Conservation (phyloP, 352 stramenopile species). For the Thalassiosira delicatula region DNA sequence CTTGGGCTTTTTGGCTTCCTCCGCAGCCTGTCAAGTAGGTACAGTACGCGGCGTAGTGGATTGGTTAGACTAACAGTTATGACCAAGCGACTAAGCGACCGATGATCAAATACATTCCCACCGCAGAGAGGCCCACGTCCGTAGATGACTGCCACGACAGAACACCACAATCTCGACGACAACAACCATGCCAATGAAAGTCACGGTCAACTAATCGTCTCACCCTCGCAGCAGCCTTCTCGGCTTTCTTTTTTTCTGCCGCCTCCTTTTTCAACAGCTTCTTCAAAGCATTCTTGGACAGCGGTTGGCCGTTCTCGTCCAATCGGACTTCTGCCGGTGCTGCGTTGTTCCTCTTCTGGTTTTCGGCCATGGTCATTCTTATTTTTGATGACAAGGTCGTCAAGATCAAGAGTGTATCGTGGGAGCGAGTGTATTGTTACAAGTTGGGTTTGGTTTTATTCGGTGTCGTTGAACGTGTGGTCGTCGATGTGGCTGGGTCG, state of each 20-base stretch:
- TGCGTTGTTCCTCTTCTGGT: no score
- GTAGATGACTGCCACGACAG: no score
- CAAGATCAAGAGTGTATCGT: no score
- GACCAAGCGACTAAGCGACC: neutral
- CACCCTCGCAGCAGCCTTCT: slow-evolving; percentile 86
- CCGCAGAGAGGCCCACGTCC: no score
- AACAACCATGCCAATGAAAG: slow-evolving; percentile 19
- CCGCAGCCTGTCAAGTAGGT: slow-evolving; percentile 46
- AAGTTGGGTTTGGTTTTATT: no score
- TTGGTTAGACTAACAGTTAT: slow-evolving; percentile 1
- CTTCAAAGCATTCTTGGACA: slow-evolving; percentile 99
- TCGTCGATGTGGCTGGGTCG: no score
- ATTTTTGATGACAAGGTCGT: no score
- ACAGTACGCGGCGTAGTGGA: no score
- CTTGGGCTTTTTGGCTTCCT: slow-evolving; percentile 71
- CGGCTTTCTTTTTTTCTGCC: slow-evolving; percentile 91
- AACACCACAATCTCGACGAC: no score
- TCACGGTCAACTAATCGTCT: slow-evolving; percentile 10
- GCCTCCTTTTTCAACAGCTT: slow-evolving; percentile 96
- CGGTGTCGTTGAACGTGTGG: no score
- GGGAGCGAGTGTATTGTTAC: no score
- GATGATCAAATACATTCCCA: neutral
- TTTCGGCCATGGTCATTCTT: no score
- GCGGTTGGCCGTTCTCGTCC: slow-evolving; percentile 66
- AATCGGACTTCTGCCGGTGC: slow-evolving; percentile 51